These are phyloP conservation scores for Beauveria australis DNA, from an alignment of 2,329 filamentous ascomycete species.

Conservation along the genomic window DNA sequence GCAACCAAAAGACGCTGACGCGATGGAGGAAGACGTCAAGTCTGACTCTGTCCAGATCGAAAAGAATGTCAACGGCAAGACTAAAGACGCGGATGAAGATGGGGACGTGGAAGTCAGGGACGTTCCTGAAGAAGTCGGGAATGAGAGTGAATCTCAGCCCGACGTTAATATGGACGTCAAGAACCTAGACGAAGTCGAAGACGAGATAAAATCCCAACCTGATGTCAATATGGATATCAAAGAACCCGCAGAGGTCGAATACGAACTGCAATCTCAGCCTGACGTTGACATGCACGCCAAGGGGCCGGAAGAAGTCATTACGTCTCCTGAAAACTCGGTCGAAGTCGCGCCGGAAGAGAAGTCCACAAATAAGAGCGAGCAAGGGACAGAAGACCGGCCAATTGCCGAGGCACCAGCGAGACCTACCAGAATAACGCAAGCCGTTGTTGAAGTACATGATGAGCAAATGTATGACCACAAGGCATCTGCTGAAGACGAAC, in stretches of 20 bases:
- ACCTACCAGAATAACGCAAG: neutral
- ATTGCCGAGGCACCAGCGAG: neutral
- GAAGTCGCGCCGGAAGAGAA: neutral
- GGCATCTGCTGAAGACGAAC: neutral
- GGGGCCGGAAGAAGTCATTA: constrained; percentile 1
- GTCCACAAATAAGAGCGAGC: neutral
- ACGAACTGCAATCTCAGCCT: neutral
- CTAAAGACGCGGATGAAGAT: neutral
- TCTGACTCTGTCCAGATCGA: neutral
- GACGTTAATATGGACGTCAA: neutral
- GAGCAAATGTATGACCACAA: neutral
- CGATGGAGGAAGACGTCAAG: neutral
- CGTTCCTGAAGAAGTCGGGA: neutral
- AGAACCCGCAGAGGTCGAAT: neutral
- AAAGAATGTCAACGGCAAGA: neutral
- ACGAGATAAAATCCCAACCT: constrained; percentile 1
- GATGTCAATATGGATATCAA: neutral
- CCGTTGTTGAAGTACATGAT: neutral
- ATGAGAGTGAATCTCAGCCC: neutral
- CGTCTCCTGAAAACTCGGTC: neutral
- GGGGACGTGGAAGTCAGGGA: neutral
- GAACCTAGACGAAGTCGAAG: neutral
- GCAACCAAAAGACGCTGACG: neutral
- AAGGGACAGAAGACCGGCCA: neutral
- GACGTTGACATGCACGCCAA: constrained; percentile 2